These are phyloP conservation scores for Trichoderma afroharzianum DNA, from an alignment of 2,329 filamentous ascomycete genomes.

Conservation along the genomic window DNA sequence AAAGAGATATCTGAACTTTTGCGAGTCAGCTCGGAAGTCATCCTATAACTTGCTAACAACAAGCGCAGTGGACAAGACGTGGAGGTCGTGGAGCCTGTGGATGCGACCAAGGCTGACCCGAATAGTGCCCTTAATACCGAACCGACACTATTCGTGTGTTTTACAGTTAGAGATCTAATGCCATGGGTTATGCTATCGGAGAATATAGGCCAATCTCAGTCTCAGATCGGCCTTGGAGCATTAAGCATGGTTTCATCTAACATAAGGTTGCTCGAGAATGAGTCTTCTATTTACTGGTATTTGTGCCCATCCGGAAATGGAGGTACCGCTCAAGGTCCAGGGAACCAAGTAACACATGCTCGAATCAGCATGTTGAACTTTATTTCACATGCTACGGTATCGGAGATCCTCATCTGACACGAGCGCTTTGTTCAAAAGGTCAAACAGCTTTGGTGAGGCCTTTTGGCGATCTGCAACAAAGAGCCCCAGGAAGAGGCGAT, in stretches of 20 bases:
- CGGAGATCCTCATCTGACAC: slow-evolving; percentile 4
- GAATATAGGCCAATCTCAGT: neutral
- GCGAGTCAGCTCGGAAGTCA: neutral
- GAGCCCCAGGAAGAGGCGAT: neutral
- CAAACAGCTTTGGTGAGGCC: slow-evolving; percentile 1
- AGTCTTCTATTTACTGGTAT: neutral
- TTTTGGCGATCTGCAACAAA: slow-evolving; percentile 13
- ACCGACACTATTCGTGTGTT: neutral
- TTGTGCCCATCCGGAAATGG: neutral
- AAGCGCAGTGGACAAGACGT: neutral
- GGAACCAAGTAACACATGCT: neutral
- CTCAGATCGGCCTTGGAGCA: neutral
- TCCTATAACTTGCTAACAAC: neutral
- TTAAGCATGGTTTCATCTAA: neutral
- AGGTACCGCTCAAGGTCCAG: neutral
- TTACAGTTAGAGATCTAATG: neutral
- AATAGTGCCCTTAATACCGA: neutral
- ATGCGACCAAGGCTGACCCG: slow-evolving; percentile 3
- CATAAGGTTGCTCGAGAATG: neutral
- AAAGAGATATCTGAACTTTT: neutral
- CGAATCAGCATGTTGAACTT: neutral
- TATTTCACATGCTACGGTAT: neutral
- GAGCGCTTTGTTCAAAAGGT: neutral
- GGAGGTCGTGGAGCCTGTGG: slow-evolving; percentile 4
- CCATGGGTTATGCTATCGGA: neutral